Percentiles rank a stretch among this genome's conserved stretches.
These are phyloP conservation scores for Rhynchospora tenuis DNA, from an alignment of 176 grass and related monocot species.

Conservation along the genomic window DNA sequence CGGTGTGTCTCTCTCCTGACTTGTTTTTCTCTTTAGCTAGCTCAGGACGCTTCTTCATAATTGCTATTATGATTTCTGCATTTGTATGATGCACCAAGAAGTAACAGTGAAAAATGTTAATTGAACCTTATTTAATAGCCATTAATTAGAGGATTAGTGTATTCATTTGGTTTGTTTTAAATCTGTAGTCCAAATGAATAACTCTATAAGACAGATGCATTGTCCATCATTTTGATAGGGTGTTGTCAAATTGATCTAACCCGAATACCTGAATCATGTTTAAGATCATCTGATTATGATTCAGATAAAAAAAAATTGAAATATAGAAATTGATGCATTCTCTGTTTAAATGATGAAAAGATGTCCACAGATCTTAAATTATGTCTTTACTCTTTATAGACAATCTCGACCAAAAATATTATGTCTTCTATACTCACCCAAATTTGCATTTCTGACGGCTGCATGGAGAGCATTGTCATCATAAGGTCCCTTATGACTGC, in stretches of 20 bases:
- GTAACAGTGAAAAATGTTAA: background rate
- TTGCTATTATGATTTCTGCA: background rate
- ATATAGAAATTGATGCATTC: background rate
- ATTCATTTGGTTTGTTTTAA: too few species aligned
- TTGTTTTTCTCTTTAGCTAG: constrained; percentile 11
- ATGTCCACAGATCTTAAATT: too few species aligned
- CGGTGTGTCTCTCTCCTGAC: background rate
- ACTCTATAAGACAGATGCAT: too few species aligned
- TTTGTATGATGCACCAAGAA: background rate
- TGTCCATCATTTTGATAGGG: too few species aligned
- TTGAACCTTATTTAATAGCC: background rate
- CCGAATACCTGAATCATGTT: too few species aligned
- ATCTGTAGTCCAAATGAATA: too few species aligned
- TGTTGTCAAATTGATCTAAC: too few species aligned
- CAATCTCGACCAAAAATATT: background rate
- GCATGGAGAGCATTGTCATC: constrained; percentile 7
- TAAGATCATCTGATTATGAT: too few species aligned
- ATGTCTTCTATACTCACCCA: background rate
- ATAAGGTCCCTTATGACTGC: background rate
- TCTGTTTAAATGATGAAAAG: too few species aligned
- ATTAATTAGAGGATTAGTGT: background rate
- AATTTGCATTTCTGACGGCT: constrained; percentile 1
- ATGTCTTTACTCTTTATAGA: background rate
- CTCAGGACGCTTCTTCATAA: background rate
- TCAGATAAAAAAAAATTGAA: background rate